These are phyloP conservation scores for Citeromyces matritensis DNA, from an alignment of 805 yeast species.

Conservation along the genomic window DNA sequence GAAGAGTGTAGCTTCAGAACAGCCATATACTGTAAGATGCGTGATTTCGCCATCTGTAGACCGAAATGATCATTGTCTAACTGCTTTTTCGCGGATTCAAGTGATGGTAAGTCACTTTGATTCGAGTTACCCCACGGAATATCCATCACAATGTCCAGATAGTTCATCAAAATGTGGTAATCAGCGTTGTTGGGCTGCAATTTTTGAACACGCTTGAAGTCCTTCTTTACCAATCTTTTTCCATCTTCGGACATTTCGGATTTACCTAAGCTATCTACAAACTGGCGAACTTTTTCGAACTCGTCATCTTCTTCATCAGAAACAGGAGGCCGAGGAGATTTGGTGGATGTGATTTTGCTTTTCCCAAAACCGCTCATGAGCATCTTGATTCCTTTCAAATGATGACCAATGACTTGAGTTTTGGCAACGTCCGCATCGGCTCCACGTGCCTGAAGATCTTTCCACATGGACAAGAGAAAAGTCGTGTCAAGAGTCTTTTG, in stretches of 20 bases:
- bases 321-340: neutral
- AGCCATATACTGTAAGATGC: slow-evolving; percentile 68
- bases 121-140: slow-evolving; percentile 37
- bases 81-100: slow-evolving; percentile 34
- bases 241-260: slow-evolving; percentile 25
- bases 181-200: slow-evolving; percentile 47
- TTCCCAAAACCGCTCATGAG: slow-evolving; percentile 9
- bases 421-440: slow-evolving; percentile 9
- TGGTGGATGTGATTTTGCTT: neutral
- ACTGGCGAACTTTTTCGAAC: slow-evolving; percentile 11
- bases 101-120: slow-evolving; percentile 24
- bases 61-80: slow-evolving; percentile 75
- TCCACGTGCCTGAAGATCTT: slow-evolving; percentile 8
- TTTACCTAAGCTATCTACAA: slow-evolving; percentile 14
- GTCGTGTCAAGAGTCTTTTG: slow-evolving; percentile 10
- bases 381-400: slow-evolving; percentile 11
- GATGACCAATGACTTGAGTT: slow-evolving; percentile 13
- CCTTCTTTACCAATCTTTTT: slow-evolving; percentile 23
- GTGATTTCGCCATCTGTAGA: slow-evolving; percentile 52
- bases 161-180: slow-evolving; percentile 47
- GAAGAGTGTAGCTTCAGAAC: slow-evolving; percentile 52
- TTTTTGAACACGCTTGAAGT: slow-evolving; percentile 36
- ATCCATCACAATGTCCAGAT: slow-evolving; percentile 50
- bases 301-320: slow-evolving; percentile 28
- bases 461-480: slow-evolving; percentile 14